phyloP scores from a whole-genome alignment of 352 stramenopile genomes.

The Phytopythium chamaehyphon region DNA sequence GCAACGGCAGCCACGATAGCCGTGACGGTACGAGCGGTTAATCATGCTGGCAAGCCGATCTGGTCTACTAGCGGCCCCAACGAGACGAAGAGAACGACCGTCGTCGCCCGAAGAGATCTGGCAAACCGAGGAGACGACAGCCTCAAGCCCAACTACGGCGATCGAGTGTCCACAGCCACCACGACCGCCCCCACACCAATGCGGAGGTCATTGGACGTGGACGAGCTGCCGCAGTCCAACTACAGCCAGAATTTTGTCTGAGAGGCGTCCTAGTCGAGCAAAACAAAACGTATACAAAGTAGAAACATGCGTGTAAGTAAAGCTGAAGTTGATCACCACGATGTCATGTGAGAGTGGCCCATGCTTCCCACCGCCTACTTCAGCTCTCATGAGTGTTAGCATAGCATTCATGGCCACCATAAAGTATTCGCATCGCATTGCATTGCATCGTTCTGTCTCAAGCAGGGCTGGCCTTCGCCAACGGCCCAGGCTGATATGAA shows the following conservation, averaged over 20 bases:
- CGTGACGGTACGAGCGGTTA: not conserved
- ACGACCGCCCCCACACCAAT: not conserved
- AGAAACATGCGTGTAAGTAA: not conserved
- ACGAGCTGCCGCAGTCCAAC: slow-evolving; percentile 1
- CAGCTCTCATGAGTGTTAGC: too few species aligned
- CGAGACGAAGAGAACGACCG: not conserved
- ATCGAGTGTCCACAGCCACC: not conserved
- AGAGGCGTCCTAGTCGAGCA: not conserved
- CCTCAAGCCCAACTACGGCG: not conserved
- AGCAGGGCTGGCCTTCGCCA: too few species aligned
- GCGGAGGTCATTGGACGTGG: slow-evolving; percentile 1
- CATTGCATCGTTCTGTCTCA: too few species aligned
- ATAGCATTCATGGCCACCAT: too few species aligned
- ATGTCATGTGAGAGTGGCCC: too few species aligned
- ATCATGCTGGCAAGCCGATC: not conserved
- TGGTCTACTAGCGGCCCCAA: not conserved
- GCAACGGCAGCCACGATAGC: not conserved
- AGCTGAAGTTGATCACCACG: too few species aligned
- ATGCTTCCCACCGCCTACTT: too few species aligned
- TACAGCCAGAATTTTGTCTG: slow-evolving; percentile 6
- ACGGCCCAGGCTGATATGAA: too few species aligned
- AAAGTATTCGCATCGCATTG: too few species aligned
- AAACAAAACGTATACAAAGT: not conserved
- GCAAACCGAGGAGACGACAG: not conserved
- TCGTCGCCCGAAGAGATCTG: not conserved